These are phyloP conservation scores for Lasiosphaeria hispida DNA, from an alignment of 495 filamentous ascomycete genomes.

Conservation along the genomic window DNA sequence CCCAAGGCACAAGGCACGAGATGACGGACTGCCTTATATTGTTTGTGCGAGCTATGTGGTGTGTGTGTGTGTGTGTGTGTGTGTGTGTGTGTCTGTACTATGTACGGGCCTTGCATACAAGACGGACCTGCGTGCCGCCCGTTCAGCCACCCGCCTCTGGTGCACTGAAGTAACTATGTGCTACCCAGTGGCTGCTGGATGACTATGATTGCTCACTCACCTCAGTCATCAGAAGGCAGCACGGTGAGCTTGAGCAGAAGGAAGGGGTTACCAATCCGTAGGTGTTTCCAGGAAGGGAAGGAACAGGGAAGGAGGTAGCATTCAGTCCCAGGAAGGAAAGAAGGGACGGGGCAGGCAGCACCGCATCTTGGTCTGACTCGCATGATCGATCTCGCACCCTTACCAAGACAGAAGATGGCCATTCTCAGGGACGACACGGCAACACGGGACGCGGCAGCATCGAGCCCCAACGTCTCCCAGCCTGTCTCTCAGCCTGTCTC, in stretches of 20 bases:
- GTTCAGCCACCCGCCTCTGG: not conserved
- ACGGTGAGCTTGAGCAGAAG: not conserved
- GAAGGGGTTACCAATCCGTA: not conserved
- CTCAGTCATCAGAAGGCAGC: too few relatives aligned
- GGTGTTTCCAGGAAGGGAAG: slow-evolving; percentile 1
- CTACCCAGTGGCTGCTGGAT: not conserved
- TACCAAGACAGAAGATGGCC: not conserved
- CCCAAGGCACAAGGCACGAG: not conserved
- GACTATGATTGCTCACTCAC: too few relatives aligned
- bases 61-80: too few relatives aligned
- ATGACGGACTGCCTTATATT: slow-evolving; percentile 11
- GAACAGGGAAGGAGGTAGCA: not conserved
- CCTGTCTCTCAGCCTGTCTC: not conserved
- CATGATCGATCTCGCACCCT: slow-evolving; percentile 22
- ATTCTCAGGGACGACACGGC: slow-evolving; percentile 17
- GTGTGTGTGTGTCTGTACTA: too few relatives aligned
- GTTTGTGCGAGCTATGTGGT: not conserved
- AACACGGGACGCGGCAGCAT: slow-evolving; percentile 25
- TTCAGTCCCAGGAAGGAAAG: slow-evolving; percentile 8
- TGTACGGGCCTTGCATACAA: slow-evolving; percentile 18
- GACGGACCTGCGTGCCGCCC: slow-evolving; percentile 14
- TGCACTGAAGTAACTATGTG: not conserved
- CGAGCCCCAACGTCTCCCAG: slow-evolving; percentile 4
- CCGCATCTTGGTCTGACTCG: slow-evolving; percentile 21
- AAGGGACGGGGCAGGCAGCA: slow-evolving; percentile 9